These are phyloP conservation scores for Canariomyces notabilis DNA, from an alignment of 2,329 filamentous ascomycete species.

Conservation along the genomic window DNA sequence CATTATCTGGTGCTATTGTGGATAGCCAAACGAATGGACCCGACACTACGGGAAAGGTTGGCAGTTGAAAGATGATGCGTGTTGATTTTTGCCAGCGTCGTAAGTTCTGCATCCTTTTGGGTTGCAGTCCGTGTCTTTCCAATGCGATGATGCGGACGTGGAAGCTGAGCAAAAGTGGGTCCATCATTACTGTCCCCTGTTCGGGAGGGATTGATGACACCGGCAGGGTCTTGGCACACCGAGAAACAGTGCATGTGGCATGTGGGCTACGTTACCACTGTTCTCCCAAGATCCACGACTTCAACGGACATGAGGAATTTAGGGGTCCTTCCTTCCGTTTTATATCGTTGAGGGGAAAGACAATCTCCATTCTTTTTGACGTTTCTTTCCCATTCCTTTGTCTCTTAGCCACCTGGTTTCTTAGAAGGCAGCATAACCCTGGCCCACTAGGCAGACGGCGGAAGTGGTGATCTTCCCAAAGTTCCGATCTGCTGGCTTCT, in stretches of 20 bases:
- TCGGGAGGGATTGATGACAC: constrained; percentile 8
- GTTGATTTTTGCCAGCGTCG: constrained; percentile 6
- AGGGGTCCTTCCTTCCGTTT: background rate
- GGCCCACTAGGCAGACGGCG: too few relatives aligned
- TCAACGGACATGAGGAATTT: background rate
- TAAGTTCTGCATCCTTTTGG: background rate
- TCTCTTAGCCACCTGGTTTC: too few relatives aligned
- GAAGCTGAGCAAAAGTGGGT: background rate
- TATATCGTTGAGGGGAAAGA: too few relatives aligned
- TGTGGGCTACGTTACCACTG: background rate
- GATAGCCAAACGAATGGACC: background rate
- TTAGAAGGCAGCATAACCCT: too few relatives aligned
- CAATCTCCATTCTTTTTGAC: too few relatives aligned
- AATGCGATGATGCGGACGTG: background rate
- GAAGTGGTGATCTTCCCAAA: background rate
- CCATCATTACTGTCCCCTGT: background rate
- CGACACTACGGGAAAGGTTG: background rate
- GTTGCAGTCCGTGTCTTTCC: constrained; percentile 5
- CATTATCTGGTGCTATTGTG: background rate
- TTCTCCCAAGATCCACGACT: background rate
- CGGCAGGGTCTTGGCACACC: constrained; percentile 2
- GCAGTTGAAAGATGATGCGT: background rate
- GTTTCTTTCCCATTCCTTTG: too few relatives aligned
- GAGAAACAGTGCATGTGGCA: constrained; percentile 9
- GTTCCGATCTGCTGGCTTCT: background rate